phyloP scores from a whole-genome alignment of 306 rosid genomes.

The Canavalia gladiata region DNA sequence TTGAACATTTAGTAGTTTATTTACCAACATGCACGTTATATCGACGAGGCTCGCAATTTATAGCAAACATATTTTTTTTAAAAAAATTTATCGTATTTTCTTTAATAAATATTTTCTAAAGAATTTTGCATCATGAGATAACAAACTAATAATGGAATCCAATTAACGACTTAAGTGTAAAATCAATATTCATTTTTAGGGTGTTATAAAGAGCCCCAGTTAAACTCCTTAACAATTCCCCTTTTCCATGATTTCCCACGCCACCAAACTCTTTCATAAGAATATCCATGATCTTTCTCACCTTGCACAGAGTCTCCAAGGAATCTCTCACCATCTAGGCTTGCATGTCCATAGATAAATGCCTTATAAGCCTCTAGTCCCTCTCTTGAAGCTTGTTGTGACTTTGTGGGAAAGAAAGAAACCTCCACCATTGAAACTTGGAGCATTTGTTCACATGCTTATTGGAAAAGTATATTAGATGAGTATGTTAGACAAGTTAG shows the following conservation, averaged over 20 bases:
- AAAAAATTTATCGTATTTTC: no score
- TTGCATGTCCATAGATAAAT: background rate
- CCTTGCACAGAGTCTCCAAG: background rate
- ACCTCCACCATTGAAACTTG: constrained; percentile 44
- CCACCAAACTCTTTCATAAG: background rate
- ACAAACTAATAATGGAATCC: no score
- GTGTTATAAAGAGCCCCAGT: constrained; percentile 43
- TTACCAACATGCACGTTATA: no score
- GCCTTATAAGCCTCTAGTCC: background rate
- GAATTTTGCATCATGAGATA: no score
- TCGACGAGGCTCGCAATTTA: no score
- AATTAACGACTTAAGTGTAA: no score
- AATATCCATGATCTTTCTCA: constrained; percentile 17
- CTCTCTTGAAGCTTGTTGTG: constrained; percentile 25
- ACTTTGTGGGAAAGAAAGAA: constrained; percentile 3
- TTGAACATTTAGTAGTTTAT: no score
- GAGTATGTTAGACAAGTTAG: no score
- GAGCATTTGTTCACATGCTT: constrained; percentile 43
- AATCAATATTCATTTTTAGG: no score
- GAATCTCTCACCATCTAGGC: constrained; percentile 7
- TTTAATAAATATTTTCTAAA: no score
- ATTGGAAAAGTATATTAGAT: no score
- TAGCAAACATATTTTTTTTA: no score
- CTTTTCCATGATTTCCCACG: background rate
- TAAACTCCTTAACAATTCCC: background rate